Evolutionary conservation across 2,329 filamentous ascomycete genomes (phyloP).

Genomic region (Colletotrichum higginsianum): DNA sequence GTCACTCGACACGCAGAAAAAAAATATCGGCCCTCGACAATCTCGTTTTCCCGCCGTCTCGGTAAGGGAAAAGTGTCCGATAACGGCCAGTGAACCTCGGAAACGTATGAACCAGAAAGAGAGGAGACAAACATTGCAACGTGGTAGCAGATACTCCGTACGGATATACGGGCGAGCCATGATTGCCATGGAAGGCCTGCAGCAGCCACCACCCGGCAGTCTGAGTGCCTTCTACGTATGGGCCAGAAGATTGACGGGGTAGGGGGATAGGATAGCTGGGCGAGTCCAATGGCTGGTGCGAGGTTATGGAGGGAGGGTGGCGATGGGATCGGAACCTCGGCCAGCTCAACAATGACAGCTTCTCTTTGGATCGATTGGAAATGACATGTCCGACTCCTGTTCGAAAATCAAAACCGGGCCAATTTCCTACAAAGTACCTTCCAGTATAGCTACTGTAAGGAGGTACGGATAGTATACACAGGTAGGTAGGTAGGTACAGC

Average conservation of each 20-base stretch:
- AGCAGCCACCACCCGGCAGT: not conserved
- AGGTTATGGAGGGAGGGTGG: not conserved
- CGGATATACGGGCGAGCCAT: not conserved
- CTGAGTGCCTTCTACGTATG: not conserved
- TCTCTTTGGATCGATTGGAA: constrained; percentile 2
- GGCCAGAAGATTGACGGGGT: not conserved
- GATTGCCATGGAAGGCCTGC: not conserved
- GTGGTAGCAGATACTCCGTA: not conserved
- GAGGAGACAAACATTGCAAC: not conserved
- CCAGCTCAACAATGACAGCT: not conserved
- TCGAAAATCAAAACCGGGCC: not conserved
- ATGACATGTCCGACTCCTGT: constrained; percentile 8
- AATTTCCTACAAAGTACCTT: not conserved
- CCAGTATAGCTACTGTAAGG: too few relatives aligned
- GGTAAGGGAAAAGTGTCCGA: constrained; percentile 30
- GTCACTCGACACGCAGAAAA: constrained; percentile 38
- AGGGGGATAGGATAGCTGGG: not conserved
- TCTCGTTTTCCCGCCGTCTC: constrained; percentile 3
- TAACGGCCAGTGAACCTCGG: not conserved
- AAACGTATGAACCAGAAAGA: constrained; percentile 8
- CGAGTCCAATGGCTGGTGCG: not conserved
- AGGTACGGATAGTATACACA: too few relatives aligned
- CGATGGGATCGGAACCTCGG: constrained; percentile 1
- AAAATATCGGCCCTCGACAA: constrained; percentile 14
- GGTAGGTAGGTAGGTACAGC: too few relatives aligned